Evolutionary conservation across 106 monocot species (phyloP).

Genomic region (Ottelia alismoides): DNA sequence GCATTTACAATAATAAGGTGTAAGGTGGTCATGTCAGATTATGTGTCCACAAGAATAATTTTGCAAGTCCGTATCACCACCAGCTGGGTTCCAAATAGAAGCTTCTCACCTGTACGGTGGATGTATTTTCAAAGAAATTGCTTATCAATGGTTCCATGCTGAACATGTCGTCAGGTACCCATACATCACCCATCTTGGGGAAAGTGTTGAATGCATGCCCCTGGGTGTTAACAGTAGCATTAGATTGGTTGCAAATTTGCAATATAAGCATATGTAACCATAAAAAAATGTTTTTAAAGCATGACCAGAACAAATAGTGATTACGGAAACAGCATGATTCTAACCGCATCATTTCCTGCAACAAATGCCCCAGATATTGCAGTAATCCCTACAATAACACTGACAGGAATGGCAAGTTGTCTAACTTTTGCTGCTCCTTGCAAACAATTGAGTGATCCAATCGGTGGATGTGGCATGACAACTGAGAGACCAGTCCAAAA

Average conservation of each 20-base stretch:
- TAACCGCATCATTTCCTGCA: conserved; percentile 99
- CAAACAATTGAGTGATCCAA: conserved; percentile 56
- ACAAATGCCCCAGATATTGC: conserved; percentile 96
- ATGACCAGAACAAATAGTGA: neutral
- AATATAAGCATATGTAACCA: conserved; percentile 1
- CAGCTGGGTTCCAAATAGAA: too few relatives aligned
- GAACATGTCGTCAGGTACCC: conserved; percentile 90
- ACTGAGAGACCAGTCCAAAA: conserved; percentile 96
- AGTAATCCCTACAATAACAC: conserved; percentile 79
- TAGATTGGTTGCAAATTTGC: too few relatives aligned
- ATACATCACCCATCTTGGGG: conserved; percentile 96
- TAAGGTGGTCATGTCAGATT: too few relatives aligned
- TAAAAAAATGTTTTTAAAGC: neutral
- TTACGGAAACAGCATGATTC: neutral
- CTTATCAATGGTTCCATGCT: conserved; percentile 69
- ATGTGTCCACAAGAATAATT: too few relatives aligned
- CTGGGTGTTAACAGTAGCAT: too few relatives aligned
- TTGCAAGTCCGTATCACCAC: too few relatives aligned
- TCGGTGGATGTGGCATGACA: conserved; percentile 89
- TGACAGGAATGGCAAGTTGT: conserved; percentile 54
- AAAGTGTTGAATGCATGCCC: conserved; percentile 98
- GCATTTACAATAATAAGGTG: too few relatives aligned
- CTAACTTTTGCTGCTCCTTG: conserved; percentile 66
- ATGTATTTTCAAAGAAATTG: conserved; percentile 97
- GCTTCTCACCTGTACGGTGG: conserved; percentile 71